Evolutionary conservation across 2,329 filamentous ascomycete genomes (phyloP).

Genomic region (Mycosphaerella arachidis): DNA sequence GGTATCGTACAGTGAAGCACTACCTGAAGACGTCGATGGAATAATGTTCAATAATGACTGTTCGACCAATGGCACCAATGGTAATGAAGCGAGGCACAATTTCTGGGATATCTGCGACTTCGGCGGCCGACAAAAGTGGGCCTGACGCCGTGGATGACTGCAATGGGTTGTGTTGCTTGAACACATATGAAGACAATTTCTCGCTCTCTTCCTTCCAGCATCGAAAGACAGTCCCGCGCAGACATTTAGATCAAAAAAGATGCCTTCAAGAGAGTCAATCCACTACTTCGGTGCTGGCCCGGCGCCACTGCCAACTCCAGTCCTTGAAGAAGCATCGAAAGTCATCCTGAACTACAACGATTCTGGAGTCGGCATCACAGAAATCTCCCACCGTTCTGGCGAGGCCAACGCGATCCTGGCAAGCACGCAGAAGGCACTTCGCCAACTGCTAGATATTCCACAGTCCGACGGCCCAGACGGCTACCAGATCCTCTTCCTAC

Average conservation of each 20-base stretch:
- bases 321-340: constrained; percentile 70
- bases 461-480: constrained; percentile 71
- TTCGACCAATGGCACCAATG: constrained; percentile 16
- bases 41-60: neutral
- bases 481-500: constrained; percentile 86
- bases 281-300: constrained; percentile 89
- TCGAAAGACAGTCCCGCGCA: neutral
- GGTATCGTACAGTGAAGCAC: neutral
- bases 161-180: neutral
- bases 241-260: constrained; percentile 31
- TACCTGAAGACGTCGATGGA: neutral
- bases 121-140: neutral
- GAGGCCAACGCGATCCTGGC: constrained; percentile 75
- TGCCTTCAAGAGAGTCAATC: constrained; percentile 71
- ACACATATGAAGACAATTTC: neutral
- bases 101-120: neutral
- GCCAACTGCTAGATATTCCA: constrained; percentile 72
- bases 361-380: constrained; percentile 78
- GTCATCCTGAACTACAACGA: constrained; percentile 77
- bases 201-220: neutral
- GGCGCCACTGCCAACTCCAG: constrained; percentile 74
- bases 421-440: constrained; percentile 69
- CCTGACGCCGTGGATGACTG: neutral
- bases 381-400: constrained; percentile 83
- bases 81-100: constrained; percentile 6